A percentile compares a stretch with the other conserved stretches of the same genome.
These are phyloP conservation scores for Hemisphaericaspora lyxosophila DNA, from an alignment of 1,139 yeast genomes.

Conservation along the genomic window DNA sequence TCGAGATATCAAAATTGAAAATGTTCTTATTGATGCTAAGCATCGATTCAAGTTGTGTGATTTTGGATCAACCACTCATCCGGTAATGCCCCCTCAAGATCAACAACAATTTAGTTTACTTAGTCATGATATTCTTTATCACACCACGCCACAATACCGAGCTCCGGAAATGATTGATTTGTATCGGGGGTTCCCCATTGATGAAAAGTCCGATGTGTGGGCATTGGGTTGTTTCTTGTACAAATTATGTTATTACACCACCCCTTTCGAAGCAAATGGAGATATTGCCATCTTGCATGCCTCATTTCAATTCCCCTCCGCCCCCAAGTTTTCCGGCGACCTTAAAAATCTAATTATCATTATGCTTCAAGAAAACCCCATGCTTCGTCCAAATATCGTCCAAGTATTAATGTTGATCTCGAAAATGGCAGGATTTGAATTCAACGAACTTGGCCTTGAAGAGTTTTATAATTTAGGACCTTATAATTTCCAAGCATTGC, in stretches of 20 bases:
- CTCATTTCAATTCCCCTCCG: constrained; percentile 56
- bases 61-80: constrained; percentile 70
- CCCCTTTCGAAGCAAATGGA: constrained; percentile 77
- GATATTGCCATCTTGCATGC: constrained; percentile 73
- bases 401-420: constrained; percentile 51
- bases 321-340: constrained; percentile 58
- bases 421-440: constrained; percentile 32
- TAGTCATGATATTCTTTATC: constrained; percentile 67
- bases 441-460: constrained; percentile 26
- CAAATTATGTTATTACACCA: constrained; percentile 74
- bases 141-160: constrained; percentile 82
- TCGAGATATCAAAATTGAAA: constrained; percentile 77
- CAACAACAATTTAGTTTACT: constrained; percentile 60
- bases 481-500: constrained; percentile 46
- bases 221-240: constrained; percentile 78
- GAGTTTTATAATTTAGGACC: constrained; percentile 43
- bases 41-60: constrained; percentile 68
- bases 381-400: constrained; percentile 80
- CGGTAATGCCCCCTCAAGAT: constrained; percentile 62
- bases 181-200: constrained; percentile 63
- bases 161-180: constrained; percentile 83
- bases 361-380: constrained; percentile 76
- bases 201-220: constrained; percentile 81
- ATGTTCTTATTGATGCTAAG: constrained; percentile 61
- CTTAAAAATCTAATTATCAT: constrained; percentile 75